These are phyloP conservation scores for Salix udensis DNA, from an alignment of 345 rosid genomes.

Conservation along the genomic window DNA sequence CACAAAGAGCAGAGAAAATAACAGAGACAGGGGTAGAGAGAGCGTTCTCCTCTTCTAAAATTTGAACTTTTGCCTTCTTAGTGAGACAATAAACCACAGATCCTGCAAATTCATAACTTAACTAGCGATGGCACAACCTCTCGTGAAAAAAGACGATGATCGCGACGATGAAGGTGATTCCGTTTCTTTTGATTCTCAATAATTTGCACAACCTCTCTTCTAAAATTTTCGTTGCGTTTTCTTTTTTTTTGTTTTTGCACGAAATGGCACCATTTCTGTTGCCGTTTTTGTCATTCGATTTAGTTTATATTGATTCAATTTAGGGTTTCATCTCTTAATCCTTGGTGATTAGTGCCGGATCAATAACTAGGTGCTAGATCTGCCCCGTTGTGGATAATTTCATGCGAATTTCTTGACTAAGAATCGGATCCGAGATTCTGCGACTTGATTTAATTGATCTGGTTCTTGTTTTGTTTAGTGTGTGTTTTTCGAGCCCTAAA, in stretches of 20 bases:
- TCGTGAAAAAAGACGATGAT: constrained; percentile 95
- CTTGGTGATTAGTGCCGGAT: constrained; percentile 24
- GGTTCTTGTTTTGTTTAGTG: neutral
- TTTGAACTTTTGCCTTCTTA: neutral
- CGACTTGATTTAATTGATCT: constrained; percentile 19
- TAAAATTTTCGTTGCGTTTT: no score
- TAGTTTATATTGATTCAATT: constrained; percentile 8
- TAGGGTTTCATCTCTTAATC: neutral
- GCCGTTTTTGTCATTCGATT: neutral
- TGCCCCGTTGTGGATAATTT: constrained; percentile 20
- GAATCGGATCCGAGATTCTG: neutral
- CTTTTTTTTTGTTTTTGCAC: neutral
- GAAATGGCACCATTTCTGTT: neutral
- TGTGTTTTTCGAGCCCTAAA: neutral
- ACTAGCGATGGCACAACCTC: constrained; percentile 87
- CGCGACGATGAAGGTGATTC: constrained; percentile 87
- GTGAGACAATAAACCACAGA: constrained; percentile 3
- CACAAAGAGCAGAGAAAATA: neutral
- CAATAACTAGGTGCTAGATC: constrained; percentile 47
- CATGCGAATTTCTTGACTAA: neutral
- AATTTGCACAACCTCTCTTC: neutral
- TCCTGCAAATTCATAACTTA: constrained; percentile 19
- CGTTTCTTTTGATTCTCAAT: neutral
- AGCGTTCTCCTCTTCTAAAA: neutral
- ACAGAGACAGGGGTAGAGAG: neutral